phyloP scores from a whole-genome alignment of 2,329 filamentous ascomycete species.

The Pseudogymnoascus sp. region DNA sequence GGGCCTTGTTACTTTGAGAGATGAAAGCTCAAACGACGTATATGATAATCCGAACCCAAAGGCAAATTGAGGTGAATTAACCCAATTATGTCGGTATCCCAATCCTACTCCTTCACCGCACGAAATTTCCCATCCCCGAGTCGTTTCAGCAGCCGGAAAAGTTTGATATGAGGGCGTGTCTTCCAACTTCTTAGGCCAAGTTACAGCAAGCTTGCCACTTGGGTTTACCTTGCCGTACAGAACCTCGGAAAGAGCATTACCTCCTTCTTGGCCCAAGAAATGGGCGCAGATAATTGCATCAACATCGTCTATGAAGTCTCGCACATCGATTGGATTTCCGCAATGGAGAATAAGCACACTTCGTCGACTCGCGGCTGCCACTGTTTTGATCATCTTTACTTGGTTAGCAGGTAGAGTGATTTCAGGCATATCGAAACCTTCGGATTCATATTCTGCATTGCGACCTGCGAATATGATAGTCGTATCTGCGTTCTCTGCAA shows the following conservation, averaged over 20 bases:
- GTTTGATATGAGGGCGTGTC: background rate
- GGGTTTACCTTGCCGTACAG: slow-evolving; percentile 69
- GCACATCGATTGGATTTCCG: slow-evolving; percentile 19
- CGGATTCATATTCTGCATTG: slow-evolving; percentile 15
- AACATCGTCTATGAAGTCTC: slow-evolving; percentile 38
- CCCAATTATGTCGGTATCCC: background rate
- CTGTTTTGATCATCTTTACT: slow-evolving; percentile 17
- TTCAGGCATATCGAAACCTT: slow-evolving; percentile 9
- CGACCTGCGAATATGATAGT: slow-evolving; percentile 17
- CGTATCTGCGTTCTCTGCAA: slow-evolving; percentile 12
- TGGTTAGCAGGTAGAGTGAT: slow-evolving; percentile 12
- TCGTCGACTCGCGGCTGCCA: slow-evolving; percentile 14
- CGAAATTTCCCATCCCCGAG: background rate
- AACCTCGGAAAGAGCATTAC: slow-evolving; percentile 68
- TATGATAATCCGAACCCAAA: slow-evolving; percentile 10
- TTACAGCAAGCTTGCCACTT: slow-evolving; percentile 42
- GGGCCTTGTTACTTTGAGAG: background rate
- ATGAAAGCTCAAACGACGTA: background rate
- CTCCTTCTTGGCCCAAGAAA: slow-evolving; percentile 52
- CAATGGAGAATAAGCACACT: slow-evolving; percentile 17
- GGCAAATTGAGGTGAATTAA: background rate
- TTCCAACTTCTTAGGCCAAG: slow-evolving; percentile 41
- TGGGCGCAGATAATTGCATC: slow-evolving; percentile 53
- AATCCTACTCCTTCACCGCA: background rate
- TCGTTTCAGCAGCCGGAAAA: background rate